Conservation (phyloP, 176 grass and related monocot genomes). For the Coix lacrymajobi region DNA sequence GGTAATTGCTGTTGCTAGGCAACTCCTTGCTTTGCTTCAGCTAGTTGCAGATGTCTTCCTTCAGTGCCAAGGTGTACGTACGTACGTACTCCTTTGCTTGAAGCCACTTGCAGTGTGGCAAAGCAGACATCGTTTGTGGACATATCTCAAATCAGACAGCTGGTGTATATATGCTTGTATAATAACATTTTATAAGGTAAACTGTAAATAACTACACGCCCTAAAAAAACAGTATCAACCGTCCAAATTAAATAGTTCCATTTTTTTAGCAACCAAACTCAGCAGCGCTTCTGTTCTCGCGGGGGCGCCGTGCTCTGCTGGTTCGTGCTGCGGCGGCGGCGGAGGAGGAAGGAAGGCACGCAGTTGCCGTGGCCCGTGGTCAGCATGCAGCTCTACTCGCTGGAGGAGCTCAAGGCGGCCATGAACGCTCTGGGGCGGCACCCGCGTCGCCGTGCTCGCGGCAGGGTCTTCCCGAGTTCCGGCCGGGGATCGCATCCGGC, state of each 20-base stretch:
- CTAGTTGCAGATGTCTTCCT: constrained; percentile 23
- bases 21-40: constrained; percentile 35
- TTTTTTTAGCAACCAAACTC: neutral
- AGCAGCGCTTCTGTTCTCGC: neutral
- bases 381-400: too few relatives aligned
- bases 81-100: too few relatives aligned
- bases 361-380: too few relatives aligned
- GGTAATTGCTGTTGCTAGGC: neutral
- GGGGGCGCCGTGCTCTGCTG: neutral
- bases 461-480: too few relatives aligned
- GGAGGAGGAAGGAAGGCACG: too few relatives aligned
- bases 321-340: too few relatives aligned
- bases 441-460: too few relatives aligned
- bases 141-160: neutral
- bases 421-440: too few relatives aligned
- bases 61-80: neutral
- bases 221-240: neutral
- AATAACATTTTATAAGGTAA: neutral
- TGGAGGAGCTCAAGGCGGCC: too few relatives aligned
- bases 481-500: too few relatives aligned
- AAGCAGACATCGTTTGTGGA: neutral
- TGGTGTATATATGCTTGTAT: neutral
- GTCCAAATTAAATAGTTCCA: neutral
- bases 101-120: neutral
- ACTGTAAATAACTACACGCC: neutral